phyloP scores from a whole-genome alignment of 768 basidiomycete genomes.

The Erythrobasidium yunnanense region DNA sequence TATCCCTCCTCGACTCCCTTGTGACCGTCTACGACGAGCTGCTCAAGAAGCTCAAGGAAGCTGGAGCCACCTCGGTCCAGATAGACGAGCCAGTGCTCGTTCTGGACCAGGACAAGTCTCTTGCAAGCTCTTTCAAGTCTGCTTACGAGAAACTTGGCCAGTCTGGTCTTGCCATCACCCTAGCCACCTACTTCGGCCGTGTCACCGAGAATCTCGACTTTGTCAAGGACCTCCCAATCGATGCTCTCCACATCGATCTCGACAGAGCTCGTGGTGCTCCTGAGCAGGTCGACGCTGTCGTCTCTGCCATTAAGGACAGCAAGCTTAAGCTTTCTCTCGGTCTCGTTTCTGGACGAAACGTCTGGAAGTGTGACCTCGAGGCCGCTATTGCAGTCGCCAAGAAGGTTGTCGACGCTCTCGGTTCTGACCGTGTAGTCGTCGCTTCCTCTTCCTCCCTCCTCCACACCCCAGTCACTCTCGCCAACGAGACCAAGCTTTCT shows the following conservation, averaged over 20 bases:
- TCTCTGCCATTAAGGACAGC: slow-evolving; percentile 74
- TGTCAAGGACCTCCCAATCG: slow-evolving; percentile 80
- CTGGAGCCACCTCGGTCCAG: slow-evolving; percentile 90
- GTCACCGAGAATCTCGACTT: slow-evolving; percentile 82
- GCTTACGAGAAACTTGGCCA: slow-evolving; percentile 71
- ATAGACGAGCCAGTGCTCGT: slow-evolving; percentile 94
- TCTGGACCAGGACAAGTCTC: slow-evolving; percentile 65
- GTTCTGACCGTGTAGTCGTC: slow-evolving; percentile 70
- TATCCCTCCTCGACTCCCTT: slow-evolving; percentile 77
- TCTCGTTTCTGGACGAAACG: slow-evolving; percentile 93
- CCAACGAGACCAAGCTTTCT: slow-evolving; percentile 80
- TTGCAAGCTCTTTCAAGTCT: slow-evolving; percentile 66
- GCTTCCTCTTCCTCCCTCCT: slow-evolving; percentile 95
- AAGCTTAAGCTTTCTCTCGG: slow-evolving; percentile 77
- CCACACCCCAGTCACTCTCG: slow-evolving; percentile 93
- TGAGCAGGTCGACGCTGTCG: slow-evolving; percentile 67
- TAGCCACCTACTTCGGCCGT: slow-evolving; percentile 94
- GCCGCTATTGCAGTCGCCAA: slow-evolving; percentile 70
- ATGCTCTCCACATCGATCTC: slow-evolving; percentile 91
- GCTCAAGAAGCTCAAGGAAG: slow-evolving; percentile 76
- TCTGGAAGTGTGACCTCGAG: slow-evolving; percentile 95
- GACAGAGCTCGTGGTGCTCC: slow-evolving; percentile 61
- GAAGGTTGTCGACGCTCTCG: slow-evolving; percentile 72
- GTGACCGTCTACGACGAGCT: slow-evolving; percentile 85
- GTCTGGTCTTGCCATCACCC: slow-evolving; percentile 61